Conservation (phyloP, 2,329 filamentous ascomycete genomes). For the Cryphonectria japonica region DNA sequence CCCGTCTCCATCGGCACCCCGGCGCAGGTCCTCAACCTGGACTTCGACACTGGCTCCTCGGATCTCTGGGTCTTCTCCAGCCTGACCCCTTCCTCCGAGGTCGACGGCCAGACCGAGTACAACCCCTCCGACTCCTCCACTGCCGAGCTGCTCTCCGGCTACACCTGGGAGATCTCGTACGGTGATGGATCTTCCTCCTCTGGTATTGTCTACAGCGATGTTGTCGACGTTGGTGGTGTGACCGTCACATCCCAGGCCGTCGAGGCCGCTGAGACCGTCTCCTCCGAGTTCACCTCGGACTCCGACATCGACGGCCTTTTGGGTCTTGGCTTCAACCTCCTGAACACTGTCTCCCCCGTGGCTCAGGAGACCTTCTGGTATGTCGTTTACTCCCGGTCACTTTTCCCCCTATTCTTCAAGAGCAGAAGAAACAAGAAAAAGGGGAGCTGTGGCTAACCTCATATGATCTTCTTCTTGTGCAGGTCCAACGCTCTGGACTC, state of each 20-base stretch:
- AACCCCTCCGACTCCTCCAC: slow-evolving; percentile 48
- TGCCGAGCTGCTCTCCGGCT: slow-evolving; percentile 45
- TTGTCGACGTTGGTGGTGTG: slow-evolving; percentile 62
- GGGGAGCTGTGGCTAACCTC: not conserved
- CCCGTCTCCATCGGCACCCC: slow-evolving; percentile 63
- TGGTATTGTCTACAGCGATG: slow-evolving; percentile 67
- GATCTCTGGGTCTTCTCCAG: slow-evolving; percentile 72
- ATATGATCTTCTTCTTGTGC: not conserved
- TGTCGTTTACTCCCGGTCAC: slow-evolving; percentile 33
- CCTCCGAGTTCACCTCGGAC: slow-evolving; percentile 43
- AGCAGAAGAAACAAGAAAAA: not conserved
- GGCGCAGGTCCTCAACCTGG: slow-evolving; percentile 59
- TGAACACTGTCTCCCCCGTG: slow-evolving; percentile 61
- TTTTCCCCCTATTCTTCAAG: slow-evolving; percentile 21
- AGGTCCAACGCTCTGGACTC: slow-evolving; percentile 41
- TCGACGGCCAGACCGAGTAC: slow-evolving; percentile 60
- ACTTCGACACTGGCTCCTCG: slow-evolving; percentile 70
- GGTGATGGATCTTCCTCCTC: slow-evolving; percentile 65
- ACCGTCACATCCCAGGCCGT: slow-evolving; percentile 65
- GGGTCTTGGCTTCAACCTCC: slow-evolving; percentile 62
- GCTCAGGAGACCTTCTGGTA: slow-evolving; percentile 51
- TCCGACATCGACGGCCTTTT: slow-evolving; percentile 48
- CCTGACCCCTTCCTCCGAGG: slow-evolving; percentile 51
- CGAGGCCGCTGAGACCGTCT: slow-evolving; percentile 63
- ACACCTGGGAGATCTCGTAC: slow-evolving; percentile 62